Conservation (phyloP, 768 basidiomycete species). For the Mycena filopes region DNA sequence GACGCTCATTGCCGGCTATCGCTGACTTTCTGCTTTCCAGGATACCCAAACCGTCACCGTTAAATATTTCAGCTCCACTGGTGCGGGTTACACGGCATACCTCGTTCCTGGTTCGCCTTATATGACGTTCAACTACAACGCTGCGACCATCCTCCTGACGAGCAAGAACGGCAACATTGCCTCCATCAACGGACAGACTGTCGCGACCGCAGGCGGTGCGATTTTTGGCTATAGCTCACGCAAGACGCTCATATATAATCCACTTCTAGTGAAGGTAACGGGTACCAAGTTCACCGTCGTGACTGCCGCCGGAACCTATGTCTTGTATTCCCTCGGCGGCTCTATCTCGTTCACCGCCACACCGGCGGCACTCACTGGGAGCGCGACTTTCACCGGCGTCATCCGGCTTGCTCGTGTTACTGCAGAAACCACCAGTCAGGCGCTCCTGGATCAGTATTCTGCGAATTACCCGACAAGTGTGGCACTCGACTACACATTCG, state of each 20-base stretch:
- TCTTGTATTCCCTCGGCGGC: conserved; percentile 46
- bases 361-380: conserved; percentile 36
- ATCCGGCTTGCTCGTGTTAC: conserved; percentile 42
- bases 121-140: conserved; percentile 44
- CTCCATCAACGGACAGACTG: conserved; percentile 40
- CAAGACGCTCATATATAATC: background rate
- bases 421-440: conserved; percentile 39
- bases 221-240: background rate
- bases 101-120: conserved; percentile 48
- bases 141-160: conserved; percentile 44
- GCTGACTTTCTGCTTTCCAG: conserved; percentile 22
- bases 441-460: conserved; percentile 43
- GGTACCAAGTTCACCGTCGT: conserved; percentile 44
- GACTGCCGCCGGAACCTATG: conserved; percentile 43
- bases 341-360: conserved; percentile 42
- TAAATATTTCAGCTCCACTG: conserved; percentile 46
- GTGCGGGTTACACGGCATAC: conserved; percentile 43
- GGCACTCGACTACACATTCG: conserved; percentile 42
- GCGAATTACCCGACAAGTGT: conserved; percentile 45
- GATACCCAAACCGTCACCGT: conserved; percentile 48
- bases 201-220: conserved; percentile 37
- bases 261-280: conserved; percentile 35
- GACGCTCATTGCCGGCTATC: background rate
- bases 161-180: conserved; percentile 43
- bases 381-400: conserved; percentile 41